A percentile compares a stretch with the other conserved stretches of the same genome.
Conservation (phyloP, 2,329 filamentous ascomycete genomes). For the Aureobasidium sp. region DNA sequence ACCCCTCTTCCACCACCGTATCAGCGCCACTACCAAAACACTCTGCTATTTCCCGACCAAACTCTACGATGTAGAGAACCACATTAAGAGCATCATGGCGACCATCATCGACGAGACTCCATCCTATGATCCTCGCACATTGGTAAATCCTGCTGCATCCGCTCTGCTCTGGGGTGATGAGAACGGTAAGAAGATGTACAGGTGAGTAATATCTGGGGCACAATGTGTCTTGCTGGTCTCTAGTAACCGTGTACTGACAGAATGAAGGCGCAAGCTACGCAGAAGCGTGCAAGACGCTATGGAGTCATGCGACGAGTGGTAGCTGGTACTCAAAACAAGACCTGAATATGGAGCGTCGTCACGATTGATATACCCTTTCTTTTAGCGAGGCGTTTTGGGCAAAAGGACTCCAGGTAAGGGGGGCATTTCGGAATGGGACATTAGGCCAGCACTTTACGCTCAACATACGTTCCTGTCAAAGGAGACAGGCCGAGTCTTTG, state of each 20-base stretch:
- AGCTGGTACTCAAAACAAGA: background rate
- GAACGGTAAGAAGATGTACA: constrained; percentile 78
- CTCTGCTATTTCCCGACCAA: constrained; percentile 72
- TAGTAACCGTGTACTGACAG: too few relatives aligned
- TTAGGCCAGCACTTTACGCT: background rate
- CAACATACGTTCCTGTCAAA: background rate
- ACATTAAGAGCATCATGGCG: constrained; percentile 76
- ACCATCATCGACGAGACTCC: constrained; percentile 82
- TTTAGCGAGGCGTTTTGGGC: constrained; percentile 7
- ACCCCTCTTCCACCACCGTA: constrained; percentile 78
- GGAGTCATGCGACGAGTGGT: constrained; percentile 27
- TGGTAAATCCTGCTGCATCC: constrained; percentile 79
- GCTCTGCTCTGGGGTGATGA: constrained; percentile 77
- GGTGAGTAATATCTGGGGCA: constrained; percentile 25
- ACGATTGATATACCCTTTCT: background rate
- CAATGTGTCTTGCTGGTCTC: too few relatives aligned
- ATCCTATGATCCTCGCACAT: constrained; percentile 81
- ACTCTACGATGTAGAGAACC: constrained; percentile 69
- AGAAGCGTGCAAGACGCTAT: constrained; percentile 60
- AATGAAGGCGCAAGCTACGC: constrained; percentile 55
- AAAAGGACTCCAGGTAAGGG: background rate
- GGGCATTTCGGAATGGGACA: too few relatives aligned
- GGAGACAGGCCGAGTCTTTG: background rate
- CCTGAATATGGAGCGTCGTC: background rate
- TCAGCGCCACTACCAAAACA: constrained; percentile 65